A percentile compares a stretch with the other conserved stretches of the same genome.
phyloP scores from a whole-genome alignment of 2,329 filamentous ascomycete species.

The Aureobasidium sp. region DNA sequence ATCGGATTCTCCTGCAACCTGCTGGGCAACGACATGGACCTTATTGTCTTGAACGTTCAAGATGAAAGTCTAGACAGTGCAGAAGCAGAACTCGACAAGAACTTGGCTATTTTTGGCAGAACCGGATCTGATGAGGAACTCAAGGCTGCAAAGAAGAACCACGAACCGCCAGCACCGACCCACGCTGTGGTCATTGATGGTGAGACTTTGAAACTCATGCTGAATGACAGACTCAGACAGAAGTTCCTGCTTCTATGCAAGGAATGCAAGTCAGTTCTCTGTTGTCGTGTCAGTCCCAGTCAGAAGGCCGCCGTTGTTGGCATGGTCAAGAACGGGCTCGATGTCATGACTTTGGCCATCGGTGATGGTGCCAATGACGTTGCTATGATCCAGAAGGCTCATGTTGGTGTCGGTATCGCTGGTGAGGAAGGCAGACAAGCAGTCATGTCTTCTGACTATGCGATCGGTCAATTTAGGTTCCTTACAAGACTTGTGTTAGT shows the following conservation, averaged over 20 bases:
- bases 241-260: slow-evolving; percentile 95
- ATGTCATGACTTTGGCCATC: slow-evolving; percentile 92
- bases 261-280: slow-evolving; percentile 91
- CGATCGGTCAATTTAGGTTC: slow-evolving; percentile 89
- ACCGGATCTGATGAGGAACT: slow-evolving; percentile 83
- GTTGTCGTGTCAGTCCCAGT: slow-evolving; percentile 91
- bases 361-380: slow-evolving; percentile 95
- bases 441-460: slow-evolving; percentile 94
- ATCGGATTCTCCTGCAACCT: slow-evolving; percentile 99
- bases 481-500: slow-evolving; percentile 78
- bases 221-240: slow-evolving; percentile 75
- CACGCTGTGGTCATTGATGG: slow-evolving; percentile 94
- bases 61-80: slow-evolving; percentile 62
- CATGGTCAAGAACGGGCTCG: slow-evolving; percentile 89
- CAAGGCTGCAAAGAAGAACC: slow-evolving; percentile 67
- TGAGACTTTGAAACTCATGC: slow-evolving; percentile 81
- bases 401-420: slow-evolving; percentile 93
- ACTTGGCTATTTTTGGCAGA: slow-evolving; percentile 66
- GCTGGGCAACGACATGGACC: slow-evolving; percentile 94
- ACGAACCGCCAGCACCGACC: slow-evolving; percentile 77
- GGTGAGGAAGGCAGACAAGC: slow-evolving; percentile 88
- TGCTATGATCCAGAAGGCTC: slow-evolving; percentile 95
- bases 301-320: slow-evolving; percentile 96
- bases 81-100: slow-evolving; percentile 65
- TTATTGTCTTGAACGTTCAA: slow-evolving; percentile 80